A percentile compares a stretch with the other conserved stretches of the same genome.
Conservation (phyloP, 169 alveolate genomes). For the Plasmodium sp. region DNA sequence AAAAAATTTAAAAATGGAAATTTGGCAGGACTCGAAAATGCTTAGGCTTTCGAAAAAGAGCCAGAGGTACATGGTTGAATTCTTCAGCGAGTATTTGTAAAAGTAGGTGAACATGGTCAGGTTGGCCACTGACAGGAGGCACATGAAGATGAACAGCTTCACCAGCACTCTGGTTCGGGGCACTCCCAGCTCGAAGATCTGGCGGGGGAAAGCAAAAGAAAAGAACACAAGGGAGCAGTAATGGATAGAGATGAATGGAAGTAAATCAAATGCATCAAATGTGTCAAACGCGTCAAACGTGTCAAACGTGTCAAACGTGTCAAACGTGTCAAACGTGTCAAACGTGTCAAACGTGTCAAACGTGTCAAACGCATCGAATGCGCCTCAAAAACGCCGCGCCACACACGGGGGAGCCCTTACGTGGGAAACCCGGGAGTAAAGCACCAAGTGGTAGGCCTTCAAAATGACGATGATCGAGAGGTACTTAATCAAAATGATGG, state of each 20-base stretch:
- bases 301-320: too few relatives aligned
- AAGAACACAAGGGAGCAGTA: background rate
- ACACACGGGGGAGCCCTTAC: slow-evolving; percentile 49
- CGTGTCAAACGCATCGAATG: background rate
- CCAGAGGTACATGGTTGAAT: slow-evolving; percentile 90
- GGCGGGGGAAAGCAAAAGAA: background rate
- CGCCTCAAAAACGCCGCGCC: background rate
- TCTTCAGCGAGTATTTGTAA: slow-evolving; percentile 76
- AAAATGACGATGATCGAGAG: slow-evolving; percentile 82
- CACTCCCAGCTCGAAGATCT: slow-evolving; percentile 88
- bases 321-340: too few relatives aligned
- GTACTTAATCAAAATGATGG: slow-evolving; percentile 81
- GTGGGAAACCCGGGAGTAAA: slow-evolving; percentile 82
- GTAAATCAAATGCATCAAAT: background rate
- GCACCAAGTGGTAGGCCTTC: slow-evolving; percentile 86
- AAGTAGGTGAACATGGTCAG: slow-evolving; percentile 75
- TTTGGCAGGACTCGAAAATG: slow-evolving; percentile 74
- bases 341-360: background rate
- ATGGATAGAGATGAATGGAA: background rate
- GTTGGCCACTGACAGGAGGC: slow-evolving; percentile 81
- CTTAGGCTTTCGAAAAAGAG: slow-evolving; percentile 85
- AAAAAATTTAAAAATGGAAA: slow-evolving; percentile 75
- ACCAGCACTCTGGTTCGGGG: slow-evolving; percentile 82
- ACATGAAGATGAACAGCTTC: slow-evolving; percentile 74
- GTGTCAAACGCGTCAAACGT: background rate